phyloP scores from a whole-genome alignment of 2,329 filamentous ascomycete genomes.

The Arthrobotrys entomopaga region DNA sequence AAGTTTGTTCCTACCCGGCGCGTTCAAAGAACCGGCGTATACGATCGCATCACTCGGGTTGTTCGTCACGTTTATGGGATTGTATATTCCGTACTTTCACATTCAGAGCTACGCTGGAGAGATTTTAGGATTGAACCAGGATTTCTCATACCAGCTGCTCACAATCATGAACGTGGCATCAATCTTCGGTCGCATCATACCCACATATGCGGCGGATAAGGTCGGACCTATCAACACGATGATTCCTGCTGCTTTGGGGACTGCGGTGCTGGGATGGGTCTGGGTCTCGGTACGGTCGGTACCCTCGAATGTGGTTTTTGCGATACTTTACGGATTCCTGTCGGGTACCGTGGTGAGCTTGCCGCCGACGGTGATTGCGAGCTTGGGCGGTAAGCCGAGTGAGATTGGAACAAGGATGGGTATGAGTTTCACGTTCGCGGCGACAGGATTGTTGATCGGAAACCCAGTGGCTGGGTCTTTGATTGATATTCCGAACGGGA shows the following conservation, averaged over 20 bases:
- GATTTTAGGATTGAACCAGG: slow-evolving; percentile 63
- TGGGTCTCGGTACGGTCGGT: slow-evolving; percentile 63
- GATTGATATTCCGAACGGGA: slow-evolving; percentile 51
- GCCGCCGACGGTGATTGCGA: slow-evolving; percentile 63
- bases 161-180: slow-evolving; percentile 67
- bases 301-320: slow-evolving; percentile 63
- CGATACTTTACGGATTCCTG: slow-evolving; percentile 65
- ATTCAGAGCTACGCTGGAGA: slow-evolving; percentile 63
- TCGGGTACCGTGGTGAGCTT: slow-evolving; percentile 65
- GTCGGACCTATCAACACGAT: slow-evolving; percentile 64
- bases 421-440: slow-evolving; percentile 49
- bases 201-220: slow-evolving; percentile 64
- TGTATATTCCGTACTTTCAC: slow-evolving; percentile 65
- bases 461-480: slow-evolving; percentile 49
- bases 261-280: slow-evolving; percentile 63
- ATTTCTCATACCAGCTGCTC: slow-evolving; percentile 65
- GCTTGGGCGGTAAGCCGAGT: slow-evolving; percentile 58
- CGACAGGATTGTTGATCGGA: slow-evolving; percentile 41
- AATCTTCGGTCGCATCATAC: slow-evolving; percentile 66
- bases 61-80: slow-evolving; percentile 61
- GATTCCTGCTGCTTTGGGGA: slow-evolving; percentile 61
- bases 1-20: slow-evolving; percentile 60
- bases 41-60: slow-evolving; percentile 60
- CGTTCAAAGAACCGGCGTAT: slow-evolving; percentile 61
- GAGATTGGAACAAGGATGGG: slow-evolving; percentile 51